Evolutionary conservation across 345 rosid genomes (phyloP), one percentile per base, ranked within the genome.

Genomic region (Viola odorata): DNA sequence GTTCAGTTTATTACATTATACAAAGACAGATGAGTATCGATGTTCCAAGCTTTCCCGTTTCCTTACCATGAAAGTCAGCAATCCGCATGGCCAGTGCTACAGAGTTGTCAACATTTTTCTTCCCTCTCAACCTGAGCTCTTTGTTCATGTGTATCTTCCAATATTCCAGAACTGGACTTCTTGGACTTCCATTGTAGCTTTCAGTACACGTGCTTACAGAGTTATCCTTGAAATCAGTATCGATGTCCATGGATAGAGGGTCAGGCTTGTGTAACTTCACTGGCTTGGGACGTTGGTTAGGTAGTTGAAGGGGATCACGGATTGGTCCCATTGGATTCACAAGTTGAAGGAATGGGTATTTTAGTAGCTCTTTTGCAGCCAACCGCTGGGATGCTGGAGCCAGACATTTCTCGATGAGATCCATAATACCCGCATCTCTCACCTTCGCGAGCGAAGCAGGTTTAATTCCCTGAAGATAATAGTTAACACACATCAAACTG

Each of bases 371-470:
- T 65, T 72, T 81, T 1, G 96, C 98, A 57, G 98, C 81, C 47
- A 75, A 61, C 69, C 96, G 78, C 71, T 78, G 78, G 41, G 86
- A 66, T 52, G 91, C 96, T 59, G 95, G 86, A 55, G 76, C 83
- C 55, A 89, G 62, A 64, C 94, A 92, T 74, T 84, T 89, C 74
- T 87, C 88, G 68, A 92, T 87, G 61, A 87, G 83, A 56, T 49
- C 69, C 65, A 77, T 85, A 55, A 85, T 80, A 50, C 81, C 86
- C 32, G 77, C 81, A 64, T 89, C 87, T 68, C 72, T 80, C 58
- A 87, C 85, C 73, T 73, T 82, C 47, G 72, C 61, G 37, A 71
- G 89, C 37, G 92, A 87, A 40, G 77, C 78, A 44, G 96, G 96
- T 59, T 85, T 92, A 36, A 82, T 61, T 5, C 97, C 32, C 32